Evolutionary conservation across 805 yeast species (phyloP).

Genomic region (Starmera caribaea): DNA sequence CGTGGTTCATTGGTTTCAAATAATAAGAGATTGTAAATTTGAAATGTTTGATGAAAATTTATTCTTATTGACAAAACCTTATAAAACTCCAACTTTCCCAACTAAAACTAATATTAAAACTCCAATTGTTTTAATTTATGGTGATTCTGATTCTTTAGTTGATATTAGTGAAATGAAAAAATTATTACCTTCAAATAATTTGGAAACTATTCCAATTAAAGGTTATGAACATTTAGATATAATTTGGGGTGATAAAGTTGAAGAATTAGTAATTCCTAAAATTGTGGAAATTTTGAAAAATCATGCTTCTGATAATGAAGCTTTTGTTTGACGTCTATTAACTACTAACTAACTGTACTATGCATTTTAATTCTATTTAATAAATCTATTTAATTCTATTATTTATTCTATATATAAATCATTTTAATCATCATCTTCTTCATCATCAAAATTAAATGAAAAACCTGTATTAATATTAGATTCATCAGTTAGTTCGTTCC

Average conservation of each 20-base stretch:
- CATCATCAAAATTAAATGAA: slow-evolving; percentile 17
- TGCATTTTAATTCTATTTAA: background rate
- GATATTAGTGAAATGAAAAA: slow-evolving; percentile 67
- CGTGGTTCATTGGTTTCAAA: slow-evolving; percentile 95
- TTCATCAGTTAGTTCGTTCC: slow-evolving; percentile 34
- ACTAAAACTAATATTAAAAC: slow-evolving; percentile 52
- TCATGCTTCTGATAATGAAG: slow-evolving; percentile 5
- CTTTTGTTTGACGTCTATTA: background rate
- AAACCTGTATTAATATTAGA: slow-evolving; percentile 6
- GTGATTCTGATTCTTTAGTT: slow-evolving; percentile 74
- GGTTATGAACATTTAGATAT: slow-evolving; percentile 87
- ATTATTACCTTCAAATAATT: slow-evolving; percentile 48
- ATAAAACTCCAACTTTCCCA: slow-evolving; percentile 35
- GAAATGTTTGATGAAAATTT: slow-evolving; percentile 79
- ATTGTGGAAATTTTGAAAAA: slow-evolving; percentile 27
- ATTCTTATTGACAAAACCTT: slow-evolving; percentile 27
- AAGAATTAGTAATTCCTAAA: slow-evolving; percentile 31
- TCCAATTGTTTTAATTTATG: slow-evolving; percentile 75
- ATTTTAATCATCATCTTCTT: slow-evolving; percentile 9
- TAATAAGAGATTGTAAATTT: slow-evolving; percentile 63
- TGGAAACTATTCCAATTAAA: slow-evolving; percentile 45
- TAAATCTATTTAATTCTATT: background rate
- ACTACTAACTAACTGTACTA: no score
- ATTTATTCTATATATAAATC: background rate
- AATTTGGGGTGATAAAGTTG: slow-evolving; percentile 75